Evolutionary conservation across 306 rosid genomes (phyloP), one percentile per base, ranked within the genome.

Genomic region (Rosa chinensis): DNA sequence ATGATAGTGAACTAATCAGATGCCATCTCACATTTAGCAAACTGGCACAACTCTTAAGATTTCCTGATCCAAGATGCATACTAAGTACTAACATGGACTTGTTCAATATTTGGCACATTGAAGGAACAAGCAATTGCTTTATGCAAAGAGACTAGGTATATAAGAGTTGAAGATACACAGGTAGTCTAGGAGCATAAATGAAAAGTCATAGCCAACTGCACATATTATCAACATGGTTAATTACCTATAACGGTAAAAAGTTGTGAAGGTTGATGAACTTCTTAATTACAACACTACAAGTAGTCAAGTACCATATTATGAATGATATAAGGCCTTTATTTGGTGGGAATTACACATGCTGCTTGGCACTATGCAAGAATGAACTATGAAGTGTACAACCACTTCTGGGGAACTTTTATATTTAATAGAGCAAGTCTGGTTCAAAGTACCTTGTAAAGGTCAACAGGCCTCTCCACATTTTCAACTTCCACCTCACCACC

Each of bases 381-480:
- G 58, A 70, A 21, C 7, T 61, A 4, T 42, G 37, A 43, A 25
- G 55, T 28, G 55, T 23, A 59, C 13, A 32, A 63, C 40, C 21
- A 44, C 16, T 70, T n/a, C 11, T 23, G 10, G 16, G 20, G 20
- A 43, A 45, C 39, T 63, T 63, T 13, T 6, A 63, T 32, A 63
- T 13, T 39, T 49, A 32, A 28, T 2, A 49, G 21, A 16, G 23
- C 10, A 48, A 55, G 25, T 53, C 6, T 0, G 37, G 50, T 37
- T 73, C 14, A 47, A 14, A 73, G 55, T 80, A 96, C 99, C 99
- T 93, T 96, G 88, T 96, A 96, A 20, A 96, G 92, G 81, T 96
- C 99, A 82, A 96, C 93, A 2, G 99, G 98, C 88, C 94, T 90
- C 86, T 96, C 96, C 83, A 96, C 89, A 85, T 86, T 91, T 86